Evolutionary conservation across 306 rosid species (phyloP).

Genomic region (Begonia fuchsioides): DNA sequence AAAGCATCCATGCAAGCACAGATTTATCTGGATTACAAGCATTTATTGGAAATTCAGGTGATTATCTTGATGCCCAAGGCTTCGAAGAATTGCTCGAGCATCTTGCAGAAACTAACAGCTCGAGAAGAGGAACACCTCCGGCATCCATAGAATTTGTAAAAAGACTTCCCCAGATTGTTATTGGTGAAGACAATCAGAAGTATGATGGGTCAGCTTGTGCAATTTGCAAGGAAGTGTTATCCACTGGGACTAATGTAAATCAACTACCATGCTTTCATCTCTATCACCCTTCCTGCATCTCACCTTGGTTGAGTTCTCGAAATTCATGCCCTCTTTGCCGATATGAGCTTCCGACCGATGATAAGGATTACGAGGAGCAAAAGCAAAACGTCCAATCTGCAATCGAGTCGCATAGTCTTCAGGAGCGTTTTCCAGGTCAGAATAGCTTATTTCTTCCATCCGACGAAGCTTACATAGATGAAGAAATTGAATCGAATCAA

Average conservation of each 20-base stretch:
- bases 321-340: constrained; percentile 95
- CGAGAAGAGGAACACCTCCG: constrained; percentile 91
- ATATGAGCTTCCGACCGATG: constrained; percentile 87
- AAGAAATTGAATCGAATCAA: constrained; percentile 19
- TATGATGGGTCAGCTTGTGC: constrained; percentile 63
- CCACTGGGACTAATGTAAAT: constrained; percentile 43
- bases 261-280: constrained; percentile 86
- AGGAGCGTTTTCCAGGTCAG: constrained; percentile 23
- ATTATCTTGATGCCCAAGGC: constrained; percentile 49
- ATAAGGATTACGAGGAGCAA: constrained; percentile 72
- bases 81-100: constrained; percentile 61
- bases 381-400: constrained; percentile 26
- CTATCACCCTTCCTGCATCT: constrained; percentile 69
- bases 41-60: constrained; percentile 36
- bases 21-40: constrained; percentile 34
- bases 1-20: constrained; percentile 15
- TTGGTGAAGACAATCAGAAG: constrained; percentile 49
- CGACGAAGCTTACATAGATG: constrained; percentile 29
- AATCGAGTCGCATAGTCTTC: constrained; percentile 22
- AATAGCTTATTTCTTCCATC: constrained; percentile 30
- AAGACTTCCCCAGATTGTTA: constrained; percentile 40
- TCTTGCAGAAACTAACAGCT: constrained; percentile 58
- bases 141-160: constrained; percentile 45
- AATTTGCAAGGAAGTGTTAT: constrained; percentile 70
- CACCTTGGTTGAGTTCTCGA: constrained; percentile 82